phyloP scores from a whole-genome alignment of 768 basidiomycete genomes.

The Infundibulicybe gibba region DNA sequence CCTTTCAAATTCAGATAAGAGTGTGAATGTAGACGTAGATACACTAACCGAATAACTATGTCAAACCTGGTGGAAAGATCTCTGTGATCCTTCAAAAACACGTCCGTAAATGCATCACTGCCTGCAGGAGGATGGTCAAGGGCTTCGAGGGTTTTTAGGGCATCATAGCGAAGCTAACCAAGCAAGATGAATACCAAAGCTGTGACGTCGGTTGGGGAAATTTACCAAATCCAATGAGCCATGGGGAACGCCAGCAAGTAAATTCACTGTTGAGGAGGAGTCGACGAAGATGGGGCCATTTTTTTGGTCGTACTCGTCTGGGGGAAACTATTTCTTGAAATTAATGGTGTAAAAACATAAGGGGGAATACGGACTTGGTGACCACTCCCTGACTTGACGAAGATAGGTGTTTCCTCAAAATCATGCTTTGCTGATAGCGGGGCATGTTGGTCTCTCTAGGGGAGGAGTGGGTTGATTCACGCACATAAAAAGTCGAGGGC shows the following conservation, averaged over 20 bases:
- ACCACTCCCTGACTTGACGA: conserved; percentile 51
- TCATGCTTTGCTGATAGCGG: conserved; percentile 60
- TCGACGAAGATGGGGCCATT: conserved; percentile 73
- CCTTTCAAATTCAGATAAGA: conserved; percentile 2
- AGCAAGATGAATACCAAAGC: conserved; percentile 1
- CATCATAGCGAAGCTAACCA: conserved; percentile 70
- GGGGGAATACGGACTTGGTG: conserved; percentile 42
- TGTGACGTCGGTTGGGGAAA: background rate
- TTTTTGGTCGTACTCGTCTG: conserved; percentile 50
- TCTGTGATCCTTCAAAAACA: conserved; percentile 72
- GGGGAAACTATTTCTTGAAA: conserved; percentile 40
- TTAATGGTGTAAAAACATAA: background rate
- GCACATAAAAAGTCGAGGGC: conserved; percentile 80
- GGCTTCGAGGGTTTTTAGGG: conserved; percentile 62
- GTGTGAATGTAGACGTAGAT: background rate
- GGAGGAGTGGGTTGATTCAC: conserved; percentile 15
- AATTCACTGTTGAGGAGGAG: conserved; percentile 70
- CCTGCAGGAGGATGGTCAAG: conserved; percentile 45
- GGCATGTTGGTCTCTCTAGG: conserved; percentile 3
- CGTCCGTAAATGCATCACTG: conserved; percentile 62
- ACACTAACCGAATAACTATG: conserved; percentile 55
- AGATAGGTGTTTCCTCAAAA: conserved; percentile 52
- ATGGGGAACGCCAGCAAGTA: conserved; percentile 70
- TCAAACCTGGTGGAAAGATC: conserved; percentile 71
- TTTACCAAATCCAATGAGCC: conserved; percentile 77